Percentiles rank a stretch among this genome's conserved stretches.
phyloP scores from a whole-genome alignment of 495 filamentous ascomycete species.

The Daldinia loculata region DNA sequence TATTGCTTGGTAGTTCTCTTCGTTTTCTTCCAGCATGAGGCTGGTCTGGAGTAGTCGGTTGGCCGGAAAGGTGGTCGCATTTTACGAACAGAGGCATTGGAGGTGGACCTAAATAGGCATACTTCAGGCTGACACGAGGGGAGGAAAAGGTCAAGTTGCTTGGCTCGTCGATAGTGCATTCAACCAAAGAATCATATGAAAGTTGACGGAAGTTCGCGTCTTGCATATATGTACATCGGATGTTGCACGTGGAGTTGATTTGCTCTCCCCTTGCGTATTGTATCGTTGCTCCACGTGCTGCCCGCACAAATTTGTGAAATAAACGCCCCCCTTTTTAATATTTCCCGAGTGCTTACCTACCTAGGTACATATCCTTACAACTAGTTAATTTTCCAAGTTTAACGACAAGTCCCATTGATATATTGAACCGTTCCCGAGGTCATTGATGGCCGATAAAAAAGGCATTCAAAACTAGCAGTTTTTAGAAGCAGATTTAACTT shows the following conservation, averaged over 20 bases:
- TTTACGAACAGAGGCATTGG: conserved; percentile 30
- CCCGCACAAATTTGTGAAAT: neutral
- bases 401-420: too few species aligned
- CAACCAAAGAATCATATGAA: conserved; percentile 38
- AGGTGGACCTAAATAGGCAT: conserved; percentile 23
- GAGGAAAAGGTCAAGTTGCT: conserved; percentile 31
- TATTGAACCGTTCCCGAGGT: too few species aligned
- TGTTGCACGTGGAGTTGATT: conserved; percentile 32
- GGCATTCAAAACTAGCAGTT: too few species aligned
- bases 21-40: conserved; percentile 37
- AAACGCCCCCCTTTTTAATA: neutral
- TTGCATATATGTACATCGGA: conserved; percentile 40
- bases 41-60: conserved; percentile 43
- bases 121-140: conserved; percentile 29
- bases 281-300: neutral
- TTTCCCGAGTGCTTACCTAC: neutral
- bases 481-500: too few species aligned
- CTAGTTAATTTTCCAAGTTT: too few species aligned
- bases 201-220: conserved; percentile 32
- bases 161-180: conserved; percentile 38
- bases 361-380: too few species aligned
- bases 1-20: conserved; percentile 45
- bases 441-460: too few species aligned
- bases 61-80: conserved; percentile 37
- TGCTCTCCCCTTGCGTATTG: conserved; percentile 6